phyloP scores from a whole-genome alignment of 2,329 filamentous ascomycete genomes.

The Apiospora malaysiana region DNA sequence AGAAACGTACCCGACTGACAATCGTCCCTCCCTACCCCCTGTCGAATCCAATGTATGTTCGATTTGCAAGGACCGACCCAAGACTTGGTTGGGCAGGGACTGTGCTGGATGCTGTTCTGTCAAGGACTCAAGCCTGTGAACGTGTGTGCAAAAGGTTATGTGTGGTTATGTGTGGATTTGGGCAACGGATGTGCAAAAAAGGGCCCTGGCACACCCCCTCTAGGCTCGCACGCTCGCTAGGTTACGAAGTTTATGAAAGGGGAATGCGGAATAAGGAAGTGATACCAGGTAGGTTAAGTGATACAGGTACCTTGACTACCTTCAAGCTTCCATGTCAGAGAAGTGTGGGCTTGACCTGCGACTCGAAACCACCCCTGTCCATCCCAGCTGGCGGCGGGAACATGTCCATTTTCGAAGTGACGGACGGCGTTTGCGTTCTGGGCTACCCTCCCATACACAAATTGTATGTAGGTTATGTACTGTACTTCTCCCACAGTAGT shows the following conservation, averaged over 20 bases:
- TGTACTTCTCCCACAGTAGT: background rate
- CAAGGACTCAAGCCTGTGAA: too few relatives aligned
- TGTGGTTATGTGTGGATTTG: background rate
- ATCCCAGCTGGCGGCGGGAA: constrained; percentile 16
- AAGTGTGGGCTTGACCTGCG: constrained; percentile 40
- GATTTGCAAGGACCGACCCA: constrained; percentile 17
- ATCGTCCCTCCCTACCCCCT: constrained; percentile 7
- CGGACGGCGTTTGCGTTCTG: background rate
- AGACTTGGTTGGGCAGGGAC: constrained; percentile 19
- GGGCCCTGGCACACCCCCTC: constrained; percentile 25
- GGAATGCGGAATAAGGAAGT: constrained; percentile 42
- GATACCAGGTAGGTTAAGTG: constrained; percentile 22
- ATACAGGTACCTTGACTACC: constrained; percentile 46
- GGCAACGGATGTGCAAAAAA: constrained; percentile 26
- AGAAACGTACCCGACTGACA: constrained; percentile 11
- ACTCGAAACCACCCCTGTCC: constrained; percentile 27
- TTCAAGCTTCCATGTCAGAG: constrained; percentile 45
- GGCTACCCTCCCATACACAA: too few relatives aligned
- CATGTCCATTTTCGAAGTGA: constrained; percentile 9
- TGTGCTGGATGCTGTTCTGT: background rate
- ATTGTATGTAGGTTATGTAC: too few relatives aligned
- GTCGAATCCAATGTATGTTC: constrained; percentile 10
- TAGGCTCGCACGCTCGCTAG: background rate
- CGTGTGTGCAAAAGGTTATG: background rate
- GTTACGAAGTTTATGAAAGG: constrained; percentile 38